Conservation (phyloP, 1,284 basidiomycete genomes). For the Sporisorium graminicola region DNA sequence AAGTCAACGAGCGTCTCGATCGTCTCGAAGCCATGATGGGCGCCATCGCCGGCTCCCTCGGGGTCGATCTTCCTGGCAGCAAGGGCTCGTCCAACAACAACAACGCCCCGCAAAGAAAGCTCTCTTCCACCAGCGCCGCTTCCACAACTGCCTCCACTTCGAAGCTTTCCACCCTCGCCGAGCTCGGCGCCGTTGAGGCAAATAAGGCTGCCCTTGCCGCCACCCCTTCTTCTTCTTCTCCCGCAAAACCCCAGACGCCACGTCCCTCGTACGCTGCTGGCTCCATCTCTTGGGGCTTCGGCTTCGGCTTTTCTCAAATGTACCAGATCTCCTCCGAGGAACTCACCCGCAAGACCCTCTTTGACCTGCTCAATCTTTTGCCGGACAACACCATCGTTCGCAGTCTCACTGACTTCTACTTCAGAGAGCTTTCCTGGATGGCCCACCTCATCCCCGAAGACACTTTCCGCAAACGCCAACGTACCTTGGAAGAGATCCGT, state of each 20-base stretch:
- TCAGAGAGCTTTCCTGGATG: conserved; percentile 54
- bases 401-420: conserved; percentile 41
- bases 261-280: conserved; percentile 19
- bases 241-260: background rate
- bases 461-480: conserved; percentile 25
- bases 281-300: conserved; percentile 43
- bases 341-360: conserved; percentile 41
- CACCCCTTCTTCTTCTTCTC: conserved; percentile 1
- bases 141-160: conserved; percentile 24
- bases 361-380: conserved; percentile 40
- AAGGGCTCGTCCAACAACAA: conserved; percentile 6
- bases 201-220: conserved; percentile 35
- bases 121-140: conserved; percentile 19
- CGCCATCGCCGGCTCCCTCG: conserved; percentile 45
- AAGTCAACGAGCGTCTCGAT: conserved; percentile 53
- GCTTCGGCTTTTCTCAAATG: conserved; percentile 49
- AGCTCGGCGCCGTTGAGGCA: conserved; percentile 45
- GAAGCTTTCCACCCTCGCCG: conserved; percentile 50
- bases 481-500: conserved; percentile 28
- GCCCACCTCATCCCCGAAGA: conserved; percentile 43
- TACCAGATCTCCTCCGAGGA: conserved; percentile 34
- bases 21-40: conserved; percentile 56
- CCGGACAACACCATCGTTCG: conserved; percentile 41
- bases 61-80: conserved; percentile 38
- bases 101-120: conserved; percentile 20